A percentile compares a stretch with the other conserved stretches of the same genome.
These are phyloP conservation scores for Ophiosphaerella herpotricha DNA, from an alignment of 2,329 filamentous ascomycete genomes.

Conservation along the genomic window DNA sequence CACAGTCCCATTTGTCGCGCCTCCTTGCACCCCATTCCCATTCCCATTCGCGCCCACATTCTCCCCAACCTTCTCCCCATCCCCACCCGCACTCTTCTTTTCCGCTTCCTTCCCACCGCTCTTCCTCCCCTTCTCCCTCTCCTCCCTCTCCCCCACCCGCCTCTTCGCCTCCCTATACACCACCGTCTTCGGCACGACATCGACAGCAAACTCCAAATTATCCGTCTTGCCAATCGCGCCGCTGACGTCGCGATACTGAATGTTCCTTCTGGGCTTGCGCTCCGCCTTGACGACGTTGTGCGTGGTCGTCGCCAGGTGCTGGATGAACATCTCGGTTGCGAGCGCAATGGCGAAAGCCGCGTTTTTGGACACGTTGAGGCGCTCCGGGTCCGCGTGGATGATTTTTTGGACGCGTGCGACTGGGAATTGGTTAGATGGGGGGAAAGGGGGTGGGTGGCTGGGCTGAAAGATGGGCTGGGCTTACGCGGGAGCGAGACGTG, in stretches of 20 bases:
- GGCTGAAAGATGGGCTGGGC: constrained; percentile 31
- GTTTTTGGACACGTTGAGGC: constrained; percentile 85
- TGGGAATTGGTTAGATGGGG: constrained; percentile 45
- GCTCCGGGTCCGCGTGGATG: constrained; percentile 77
- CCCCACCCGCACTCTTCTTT: constrained; percentile 8
- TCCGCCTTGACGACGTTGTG: constrained; percentile 90
- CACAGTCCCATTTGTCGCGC: neutral
- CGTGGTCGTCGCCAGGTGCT: constrained; percentile 83
- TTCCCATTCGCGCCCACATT: constrained; percentile 4
- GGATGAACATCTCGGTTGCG: constrained; percentile 94
- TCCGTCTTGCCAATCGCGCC: constrained; percentile 85
- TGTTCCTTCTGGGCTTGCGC: constrained; percentile 86
- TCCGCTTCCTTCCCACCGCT: constrained; percentile 40
- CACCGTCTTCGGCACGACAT: constrained; percentile 85
- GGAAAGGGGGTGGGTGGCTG: neutral
- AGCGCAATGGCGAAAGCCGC: constrained; percentile 92
- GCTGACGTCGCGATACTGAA: constrained; percentile 94
- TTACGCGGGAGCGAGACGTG: constrained; percentile 82
- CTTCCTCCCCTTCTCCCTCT: constrained; percentile 25
- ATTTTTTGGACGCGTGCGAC: constrained; percentile 97
- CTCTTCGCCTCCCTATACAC: constrained; percentile 81
- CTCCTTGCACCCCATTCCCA: neutral
- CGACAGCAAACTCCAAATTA: constrained; percentile 91
- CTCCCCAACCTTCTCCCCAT: constrained; percentile 8
- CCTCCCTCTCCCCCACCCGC: constrained; percentile 50